Percentiles rank a stretch among this genome's conserved stretches.
These are phyloP conservation scores for Rutstroemia sp. DNA, from an alignment of 2,329 filamentous ascomycete species.

Conservation along the genomic window DNA sequence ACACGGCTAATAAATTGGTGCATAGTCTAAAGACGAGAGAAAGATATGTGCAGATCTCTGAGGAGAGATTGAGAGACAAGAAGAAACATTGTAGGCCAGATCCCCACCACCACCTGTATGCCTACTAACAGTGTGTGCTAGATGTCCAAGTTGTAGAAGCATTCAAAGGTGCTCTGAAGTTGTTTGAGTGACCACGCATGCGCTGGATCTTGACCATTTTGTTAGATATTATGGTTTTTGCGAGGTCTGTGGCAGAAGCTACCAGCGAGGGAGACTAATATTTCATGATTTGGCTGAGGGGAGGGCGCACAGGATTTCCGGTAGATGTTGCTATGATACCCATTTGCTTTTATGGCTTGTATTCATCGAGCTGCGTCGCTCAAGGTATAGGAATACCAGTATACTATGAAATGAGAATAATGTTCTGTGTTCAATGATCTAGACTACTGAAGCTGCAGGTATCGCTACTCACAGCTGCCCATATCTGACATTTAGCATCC, in stretches of 20 bases:
- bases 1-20: neutral
- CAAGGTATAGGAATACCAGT: no score
- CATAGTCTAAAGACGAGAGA: slow-evolving; percentile 69
- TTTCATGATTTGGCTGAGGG: slow-evolving; percentile 7
- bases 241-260: neutral
- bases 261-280: neutral
- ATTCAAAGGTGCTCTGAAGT: slow-evolving; percentile 52
- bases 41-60: slow-evolving; percentile 66
- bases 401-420: no score
- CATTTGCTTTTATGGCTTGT: slow-evolving; percentile 5
- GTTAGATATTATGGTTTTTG: neutral
- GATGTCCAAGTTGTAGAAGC: slow-evolving; percentile 52
- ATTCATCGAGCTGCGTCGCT: no score
- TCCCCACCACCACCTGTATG: neutral
- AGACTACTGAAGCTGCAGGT: no score
- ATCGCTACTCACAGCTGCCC: no score
- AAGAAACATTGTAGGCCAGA: slow-evolving; percentile 67
- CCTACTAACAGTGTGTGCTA: slow-evolving; percentile 24
- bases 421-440: no score
- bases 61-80: slow-evolving; percentile 63
- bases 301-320: neutral
- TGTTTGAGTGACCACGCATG: slow-evolving; percentile 10
- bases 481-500: no score
- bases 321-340: neutral
- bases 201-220: neutral